Evolutionary conservation across 768 basidiomycete genomes (phyloP), one percentile per base, ranked within the genome.

Genomic region (Wakefieldia striispora): DNA sequence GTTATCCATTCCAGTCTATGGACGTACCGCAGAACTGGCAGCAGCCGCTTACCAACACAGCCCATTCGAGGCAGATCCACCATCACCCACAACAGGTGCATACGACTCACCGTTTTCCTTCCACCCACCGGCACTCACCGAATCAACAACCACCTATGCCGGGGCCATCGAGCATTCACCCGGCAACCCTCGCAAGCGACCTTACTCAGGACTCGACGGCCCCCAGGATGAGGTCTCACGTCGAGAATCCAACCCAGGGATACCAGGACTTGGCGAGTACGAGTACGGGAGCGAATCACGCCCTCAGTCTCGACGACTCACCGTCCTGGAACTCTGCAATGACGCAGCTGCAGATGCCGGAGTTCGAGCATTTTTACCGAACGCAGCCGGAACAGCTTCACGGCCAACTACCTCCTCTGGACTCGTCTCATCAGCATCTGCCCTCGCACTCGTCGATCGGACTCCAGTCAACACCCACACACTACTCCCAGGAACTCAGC

Each of bases 321-420:
- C 84, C 69, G 84, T 91, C 78, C 80, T 90, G 86, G 88, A 91
- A 59, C 84, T 91, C 78, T 89, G 88, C 80, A 88, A 90, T 78
- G 86, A 86, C 74, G 65, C 74, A 65, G 70, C 70, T 70, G 68
- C 68, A 67, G 68, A 72, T 71, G 63, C 68, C 57, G 62, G 70
- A 67, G 46, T 71, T 70, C 75, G 73, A 71, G 54, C 75, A 68
- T 70, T 79, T 75, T 55, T 78, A 77, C 54, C 70, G 14, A 50
- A 56, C 64, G 57, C 66, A 54, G 24, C 59, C 53, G 63, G 66
- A 62, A 54, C 59, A 56, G 56, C 60, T 58, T 67, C 72, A 66
- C 69, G 75, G 34, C 75, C 75, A 47, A 69, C 66, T 56, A 77
- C 76, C 43, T 70, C 76, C 45, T 70, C 69, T 57, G 73, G 71